Evolutionary conservation across 108 stramenopile genomes (phyloP).

Genomic region (Skeletonema menzelii): DNA sequence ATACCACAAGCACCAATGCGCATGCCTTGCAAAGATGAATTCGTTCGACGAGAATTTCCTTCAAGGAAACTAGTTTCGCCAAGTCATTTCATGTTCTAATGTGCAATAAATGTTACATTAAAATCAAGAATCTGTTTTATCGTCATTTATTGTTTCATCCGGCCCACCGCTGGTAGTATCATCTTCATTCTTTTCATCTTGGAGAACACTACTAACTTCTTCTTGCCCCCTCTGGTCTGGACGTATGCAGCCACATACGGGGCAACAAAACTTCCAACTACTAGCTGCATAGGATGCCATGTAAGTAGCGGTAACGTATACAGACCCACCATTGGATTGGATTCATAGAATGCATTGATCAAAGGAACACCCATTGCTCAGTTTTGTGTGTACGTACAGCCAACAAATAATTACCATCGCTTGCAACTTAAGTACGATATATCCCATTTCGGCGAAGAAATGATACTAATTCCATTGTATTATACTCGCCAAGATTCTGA

Average conservation of each 20-base stretch:
- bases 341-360: conserved; percentile 69
- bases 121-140: background rate
- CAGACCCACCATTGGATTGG: conserved; percentile 43
- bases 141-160: background rate
- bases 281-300: conserved; percentile 75
- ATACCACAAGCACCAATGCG: no score
- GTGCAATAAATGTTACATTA: no score
- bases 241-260: conserved; percentile 54
- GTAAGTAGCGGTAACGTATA: conserved; percentile 72
- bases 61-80: no score
- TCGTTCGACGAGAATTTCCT: no score
- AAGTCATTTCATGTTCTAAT: no score
- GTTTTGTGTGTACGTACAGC: conserved; percentile 73
- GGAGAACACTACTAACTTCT: conserved; percentile 10
- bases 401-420: no score
- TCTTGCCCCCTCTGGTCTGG: conserved; percentile 35
- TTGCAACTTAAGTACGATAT: conserved; percentile 51
- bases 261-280: conserved; percentile 57
- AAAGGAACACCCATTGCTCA: conserved; percentile 71
- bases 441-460: no score
- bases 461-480: no score
- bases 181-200: conserved; percentile 6
- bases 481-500: no score
- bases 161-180: background rate
- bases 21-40: no score